phyloP scores from a whole-genome alignment of 2,329 filamentous ascomycete genomes.

The Calonectria leucothoes region DNA sequence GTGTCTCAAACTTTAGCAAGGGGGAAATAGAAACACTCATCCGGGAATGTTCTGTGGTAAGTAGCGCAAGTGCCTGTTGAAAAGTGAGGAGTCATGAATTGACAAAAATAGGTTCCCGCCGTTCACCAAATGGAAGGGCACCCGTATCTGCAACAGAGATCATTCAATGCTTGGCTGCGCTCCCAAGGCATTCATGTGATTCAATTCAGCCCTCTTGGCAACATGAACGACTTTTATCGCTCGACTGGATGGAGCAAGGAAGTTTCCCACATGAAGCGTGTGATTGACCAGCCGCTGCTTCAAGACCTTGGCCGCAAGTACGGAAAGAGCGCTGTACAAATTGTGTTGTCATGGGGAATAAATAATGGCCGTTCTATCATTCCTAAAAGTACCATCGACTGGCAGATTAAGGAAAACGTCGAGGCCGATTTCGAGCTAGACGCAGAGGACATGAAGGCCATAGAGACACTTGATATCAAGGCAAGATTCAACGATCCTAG shows the following conservation, averaged over 20 bases:
- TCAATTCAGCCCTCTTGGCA: slow-evolving; percentile 49
- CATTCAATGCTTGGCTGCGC: slow-evolving; percentile 33
- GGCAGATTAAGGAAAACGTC: slow-evolving; percentile 43
- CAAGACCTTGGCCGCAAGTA: slow-evolving; percentile 42
- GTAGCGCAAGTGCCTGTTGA: not conserved
- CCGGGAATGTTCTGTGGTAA: slow-evolving; percentile 38
- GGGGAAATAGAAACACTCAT: slow-evolving; percentile 57
- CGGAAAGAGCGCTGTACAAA: slow-evolving; percentile 46
- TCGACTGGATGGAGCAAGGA: slow-evolving; percentile 44
- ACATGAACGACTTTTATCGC: slow-evolving; percentile 48
- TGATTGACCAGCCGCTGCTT: slow-evolving; percentile 43
- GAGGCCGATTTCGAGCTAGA: slow-evolving; percentile 23
- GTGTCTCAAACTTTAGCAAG: slow-evolving; percentile 68
- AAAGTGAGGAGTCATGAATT: not conserved
- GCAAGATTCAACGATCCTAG: slow-evolving; percentile 24
- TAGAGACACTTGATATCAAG: slow-evolving; percentile 12
- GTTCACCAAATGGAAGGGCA: slow-evolving; percentile 60
- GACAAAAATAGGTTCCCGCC: slow-evolving; percentile 26
- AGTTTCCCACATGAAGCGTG: slow-evolving; percentile 41
- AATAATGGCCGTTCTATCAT: slow-evolving; percentile 48
- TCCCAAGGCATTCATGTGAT: slow-evolving; percentile 46
- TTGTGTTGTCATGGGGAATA: slow-evolving; percentile 50
- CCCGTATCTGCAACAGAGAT: slow-evolving; percentile 60
- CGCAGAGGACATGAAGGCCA: slow-evolving; percentile 5
- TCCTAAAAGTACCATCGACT: slow-evolving; percentile 50